Evolutionary conservation across 2,329 filamentous ascomycete genomes (phyloP).

Genomic region (Phialophora verrucosa): DNA sequence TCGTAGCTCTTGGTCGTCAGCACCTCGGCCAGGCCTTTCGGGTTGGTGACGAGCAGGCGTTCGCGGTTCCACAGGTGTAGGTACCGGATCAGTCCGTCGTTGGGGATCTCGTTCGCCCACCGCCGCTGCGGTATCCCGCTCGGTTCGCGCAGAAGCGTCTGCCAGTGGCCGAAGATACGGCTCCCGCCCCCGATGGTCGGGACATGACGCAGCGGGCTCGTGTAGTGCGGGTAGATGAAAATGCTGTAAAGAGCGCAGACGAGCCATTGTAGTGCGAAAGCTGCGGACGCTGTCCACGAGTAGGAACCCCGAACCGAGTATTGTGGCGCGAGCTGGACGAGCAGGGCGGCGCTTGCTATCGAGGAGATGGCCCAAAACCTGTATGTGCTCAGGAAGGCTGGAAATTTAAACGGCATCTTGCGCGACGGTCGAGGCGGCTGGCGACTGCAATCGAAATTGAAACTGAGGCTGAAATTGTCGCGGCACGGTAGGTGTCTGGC

Average conservation of each 20-base stretch:
- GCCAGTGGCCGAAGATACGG: slow-evolving; percentile 54
- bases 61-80: slow-evolving; percentile 67
- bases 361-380: slow-evolving; percentile 35
- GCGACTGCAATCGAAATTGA: not conserved
- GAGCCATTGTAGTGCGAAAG: slow-evolving; percentile 39
- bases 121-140: slow-evolving; percentile 48
- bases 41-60: slow-evolving; percentile 64
- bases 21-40: slow-evolving; percentile 72
- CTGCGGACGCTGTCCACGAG: slow-evolving; percentile 36
- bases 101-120: slow-evolving; percentile 66
- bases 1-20: slow-evolving; percentile 72
- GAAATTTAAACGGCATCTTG: slow-evolving; percentile 55
- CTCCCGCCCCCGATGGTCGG: slow-evolving; percentile 58
- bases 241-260: slow-evolving; percentile 45
- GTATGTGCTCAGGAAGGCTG: slow-evolving; percentile 31
- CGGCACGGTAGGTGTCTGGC: not conserved
- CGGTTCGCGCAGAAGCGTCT: slow-evolving; percentile 46
- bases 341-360: slow-evolving; percentile 28
- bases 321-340: slow-evolving; percentile 39
- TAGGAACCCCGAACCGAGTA: slow-evolving; percentile 43
- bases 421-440: slow-evolving; percentile 44
- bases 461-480: not conserved
- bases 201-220: slow-evolving; percentile 64
- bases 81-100: slow-evolving; percentile 73
- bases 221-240: slow-evolving; percentile 62